These are phyloP conservation scores for Sarocladium strictum DNA, from an alignment of 2,329 filamentous ascomycete species.

Conservation along the genomic window DNA sequence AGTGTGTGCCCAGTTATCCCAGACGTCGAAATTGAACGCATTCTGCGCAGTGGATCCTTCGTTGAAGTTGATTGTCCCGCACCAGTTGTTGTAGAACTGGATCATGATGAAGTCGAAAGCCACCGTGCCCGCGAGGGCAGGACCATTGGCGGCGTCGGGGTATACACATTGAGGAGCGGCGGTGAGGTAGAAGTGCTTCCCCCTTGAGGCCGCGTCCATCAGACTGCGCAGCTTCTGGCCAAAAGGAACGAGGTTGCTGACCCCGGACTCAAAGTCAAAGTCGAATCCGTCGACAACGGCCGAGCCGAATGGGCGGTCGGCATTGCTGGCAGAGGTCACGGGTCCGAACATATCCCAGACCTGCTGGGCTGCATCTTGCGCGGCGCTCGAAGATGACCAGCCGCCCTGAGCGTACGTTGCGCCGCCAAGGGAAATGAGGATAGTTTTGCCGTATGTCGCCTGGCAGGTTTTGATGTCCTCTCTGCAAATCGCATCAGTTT, in stretches of 20 bases:
- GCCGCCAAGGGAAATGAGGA: constrained; percentile 67
- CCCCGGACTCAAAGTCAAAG: constrained; percentile 63
- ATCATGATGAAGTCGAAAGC: constrained; percentile 55
- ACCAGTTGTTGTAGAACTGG: constrained; percentile 67
- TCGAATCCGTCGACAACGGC: constrained; percentile 69
- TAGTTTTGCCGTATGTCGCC: constrained; percentile 53
- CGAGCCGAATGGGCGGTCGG: constrained; percentile 59
- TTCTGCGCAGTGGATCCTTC: constrained; percentile 36
- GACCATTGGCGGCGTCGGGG: constrained; percentile 54
- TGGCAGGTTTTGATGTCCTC: constrained; percentile 57
- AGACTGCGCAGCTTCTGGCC: constrained; percentile 48
- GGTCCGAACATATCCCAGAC: constrained; percentile 71
- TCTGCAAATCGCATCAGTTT: constrained; percentile 18
- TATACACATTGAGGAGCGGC: constrained; percentile 65
- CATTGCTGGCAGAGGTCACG: constrained; percentile 29
- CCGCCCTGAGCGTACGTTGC: constrained; percentile 65
- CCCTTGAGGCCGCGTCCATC: constrained; percentile 38
- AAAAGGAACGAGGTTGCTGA: constrained; percentile 56
- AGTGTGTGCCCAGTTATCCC: constrained; percentile 60
- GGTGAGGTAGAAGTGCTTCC: constrained; percentile 55
- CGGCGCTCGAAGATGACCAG: constrained; percentile 46
- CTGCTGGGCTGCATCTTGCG: constrained; percentile 50
- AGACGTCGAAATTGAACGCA: constrained; percentile 56
- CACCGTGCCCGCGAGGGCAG: constrained; percentile 49
- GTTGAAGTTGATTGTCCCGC: constrained; percentile 49